Percentiles rank a stretch among this genome's conserved stretches.
phyloP scores from a whole-genome alignment of 768 basidiomycete genomes.

The Mycena maculata region DNA sequence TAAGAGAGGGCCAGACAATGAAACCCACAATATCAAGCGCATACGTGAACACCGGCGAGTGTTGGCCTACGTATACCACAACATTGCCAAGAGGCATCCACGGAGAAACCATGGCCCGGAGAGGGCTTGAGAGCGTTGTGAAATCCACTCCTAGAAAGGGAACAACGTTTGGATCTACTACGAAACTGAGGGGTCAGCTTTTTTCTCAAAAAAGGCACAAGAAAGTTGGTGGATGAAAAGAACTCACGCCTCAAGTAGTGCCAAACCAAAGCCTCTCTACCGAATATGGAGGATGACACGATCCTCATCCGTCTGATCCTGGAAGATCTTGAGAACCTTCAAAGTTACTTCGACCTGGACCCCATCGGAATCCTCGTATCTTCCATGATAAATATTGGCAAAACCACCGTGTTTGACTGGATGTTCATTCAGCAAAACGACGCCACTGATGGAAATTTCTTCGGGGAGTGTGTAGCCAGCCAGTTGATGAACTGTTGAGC shows the following conservation, averaged over 20 bases:
- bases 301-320: neutral
- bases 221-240: too few species aligned
- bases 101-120: conserved; percentile 7
- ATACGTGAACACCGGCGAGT: too few species aligned
- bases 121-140: neutral
- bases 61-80: neutral
- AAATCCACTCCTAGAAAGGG: conserved; percentile 2
- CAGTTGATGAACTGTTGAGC: neutral
- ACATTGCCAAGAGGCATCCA: conserved; percentile 11
- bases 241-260: neutral
- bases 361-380: neutral
- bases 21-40: too few species aligned
- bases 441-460: neutral
- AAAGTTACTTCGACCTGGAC: conserved; percentile 1
- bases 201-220: too few species aligned
- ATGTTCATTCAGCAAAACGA: neutral
- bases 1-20: too few species aligned
- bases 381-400: conserved; percentile 2
- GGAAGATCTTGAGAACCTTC: conserved; percentile 11
- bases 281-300: neutral
- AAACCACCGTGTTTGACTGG: conserved; percentile 1
- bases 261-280: conserved; percentile 8
- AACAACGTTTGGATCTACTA: too few species aligned
- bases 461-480: conserved; percentile 1
- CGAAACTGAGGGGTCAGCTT: too few species aligned